Evolutionary conservation across 495 filamentous ascomycete genomes (phyloP).

Genomic region (Podospora tetraspora): DNA sequence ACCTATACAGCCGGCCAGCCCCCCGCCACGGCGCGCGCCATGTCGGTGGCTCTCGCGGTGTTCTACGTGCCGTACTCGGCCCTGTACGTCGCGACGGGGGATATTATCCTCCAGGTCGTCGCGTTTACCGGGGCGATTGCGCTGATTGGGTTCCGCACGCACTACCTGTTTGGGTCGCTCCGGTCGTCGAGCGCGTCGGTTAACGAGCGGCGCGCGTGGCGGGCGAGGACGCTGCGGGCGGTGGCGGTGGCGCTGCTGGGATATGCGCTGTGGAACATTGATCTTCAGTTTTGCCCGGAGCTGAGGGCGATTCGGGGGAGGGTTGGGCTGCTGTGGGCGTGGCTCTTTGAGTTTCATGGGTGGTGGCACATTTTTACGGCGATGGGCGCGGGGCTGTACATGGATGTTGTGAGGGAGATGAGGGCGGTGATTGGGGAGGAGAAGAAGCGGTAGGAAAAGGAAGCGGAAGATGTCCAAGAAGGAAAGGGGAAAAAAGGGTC

Average conservation of each 20-base stretch:
- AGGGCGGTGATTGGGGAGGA: background rate
- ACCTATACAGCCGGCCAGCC: constrained; percentile 40
- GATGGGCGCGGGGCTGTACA: constrained; percentile 35
- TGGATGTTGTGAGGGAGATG: constrained; percentile 25
- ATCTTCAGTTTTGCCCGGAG: constrained; percentile 38
- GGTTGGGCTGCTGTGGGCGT: constrained; percentile 49
- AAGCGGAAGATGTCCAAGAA: background rate
- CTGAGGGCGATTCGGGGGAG: constrained; percentile 32
- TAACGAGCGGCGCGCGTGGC: constrained; percentile 17
- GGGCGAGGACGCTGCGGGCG: constrained; percentile 9
- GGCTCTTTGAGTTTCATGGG: constrained; percentile 53
- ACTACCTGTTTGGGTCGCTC: constrained; percentile 21
- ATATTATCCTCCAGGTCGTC: constrained; percentile 28
- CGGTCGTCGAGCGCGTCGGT: constrained; percentile 14
- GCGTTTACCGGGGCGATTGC: constrained; percentile 18
- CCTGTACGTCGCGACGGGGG: constrained; percentile 34
- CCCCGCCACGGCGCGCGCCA: constrained; percentile 20
- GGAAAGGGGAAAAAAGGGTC: too few relatives aligned
- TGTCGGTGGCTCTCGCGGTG: constrained; percentile 25
- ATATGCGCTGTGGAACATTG: constrained; percentile 48
- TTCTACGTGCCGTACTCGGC: constrained; percentile 28
- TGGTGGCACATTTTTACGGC: constrained; percentile 58
- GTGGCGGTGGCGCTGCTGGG: constrained; percentile 29
- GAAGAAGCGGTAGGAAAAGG: background rate
- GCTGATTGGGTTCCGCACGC: constrained; percentile 12